Evolutionary conservation across 208 protist species (phyloP), one percentile per base, ranked within the genome.

Genomic region (Leishmania braziliensis): DNA sequence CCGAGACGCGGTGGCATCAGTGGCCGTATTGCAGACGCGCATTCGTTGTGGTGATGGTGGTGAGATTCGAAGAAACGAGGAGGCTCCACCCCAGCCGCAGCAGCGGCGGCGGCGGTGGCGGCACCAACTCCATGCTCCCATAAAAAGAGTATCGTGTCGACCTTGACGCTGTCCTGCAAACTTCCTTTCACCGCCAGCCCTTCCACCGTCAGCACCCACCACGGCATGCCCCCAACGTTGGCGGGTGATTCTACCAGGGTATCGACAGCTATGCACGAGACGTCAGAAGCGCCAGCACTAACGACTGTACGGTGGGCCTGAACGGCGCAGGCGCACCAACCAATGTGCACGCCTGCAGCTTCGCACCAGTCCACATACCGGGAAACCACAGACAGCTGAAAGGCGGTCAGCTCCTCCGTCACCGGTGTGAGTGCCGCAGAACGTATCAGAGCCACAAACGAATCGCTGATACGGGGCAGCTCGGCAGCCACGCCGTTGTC

Each of bases 331-430:
- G 75, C 78, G 48, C 73, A 76, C 82, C 82, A 86, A 8, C 78
- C 73, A 5, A 26, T 36, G 20, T 82, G 62, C 78, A 86, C 36
- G 5, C 53, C 72, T 2, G 82, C 73, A 4, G 82, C 72, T 62
- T 86, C 78, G 48, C 82, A 86, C 82, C 82, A 86, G 46, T 48
- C 63, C 56, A 69, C 78, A 48, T 73, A 86, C 0, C 71, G 43
- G 14, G 58, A 14, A 26, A 75, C 46, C 18, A 82, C 36, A 4
- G 54, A 80, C 16, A 86, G 63, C 78, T 72, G 70, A 71, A 81
- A 86, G 18, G 68, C 70, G 18, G 56, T 46, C 20, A 82, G n/a
- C 78, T 86, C 82, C 58, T n/a, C 36, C 1, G 78, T 51, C 65
- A 60, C 56, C 8, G 78, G 82, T 18, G 39, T 23, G 0, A 75